Evolutionary conservation across 805 yeast genomes (phyloP).

Genomic region (Barnettozyma populi): DNA sequence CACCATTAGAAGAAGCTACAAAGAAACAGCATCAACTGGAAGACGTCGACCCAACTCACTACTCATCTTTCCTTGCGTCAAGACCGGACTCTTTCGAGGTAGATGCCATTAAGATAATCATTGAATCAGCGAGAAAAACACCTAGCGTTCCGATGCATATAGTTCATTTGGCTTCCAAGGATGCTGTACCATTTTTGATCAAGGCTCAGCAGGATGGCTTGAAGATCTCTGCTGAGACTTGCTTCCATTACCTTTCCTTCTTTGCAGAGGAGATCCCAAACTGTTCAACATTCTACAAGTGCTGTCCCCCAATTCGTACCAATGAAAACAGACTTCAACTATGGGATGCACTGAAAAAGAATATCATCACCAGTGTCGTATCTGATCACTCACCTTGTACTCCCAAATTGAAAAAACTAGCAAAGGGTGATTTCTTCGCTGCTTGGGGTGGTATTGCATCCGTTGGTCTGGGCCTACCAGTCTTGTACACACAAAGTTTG

Average conservation of each 20-base stretch:
- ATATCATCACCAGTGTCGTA: slow-evolving; percentile 75
- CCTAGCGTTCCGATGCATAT: slow-evolving; percentile 74
- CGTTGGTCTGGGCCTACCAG: slow-evolving; percentile 84
- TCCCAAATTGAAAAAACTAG: slow-evolving; percentile 78
- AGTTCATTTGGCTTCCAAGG: slow-evolving; percentile 83
- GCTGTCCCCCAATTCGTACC: slow-evolving; percentile 91
- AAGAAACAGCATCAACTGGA: slow-evolving; percentile 35
- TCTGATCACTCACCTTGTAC: slow-evolving; percentile 97
- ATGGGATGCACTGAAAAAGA: slow-evolving; percentile 71
- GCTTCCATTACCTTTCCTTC: slow-evolving; percentile 84
- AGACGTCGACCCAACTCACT: slow-evolving; percentile 23
- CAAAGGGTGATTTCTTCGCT: slow-evolving; percentile 77
- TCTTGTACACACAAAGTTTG: slow-evolving; percentile 70
- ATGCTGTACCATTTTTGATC: slow-evolving; percentile 69
- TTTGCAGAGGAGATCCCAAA: slow-evolving; percentile 73
- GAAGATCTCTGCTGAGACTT: slow-evolving; percentile 83
- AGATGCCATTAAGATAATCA: slow-evolving; percentile 71
- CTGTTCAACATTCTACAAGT: slow-evolving; percentile 79
- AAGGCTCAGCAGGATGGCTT: slow-evolving; percentile 55
- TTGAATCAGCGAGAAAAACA: slow-evolving; percentile 49
- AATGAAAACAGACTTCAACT: slow-evolving; percentile 63
- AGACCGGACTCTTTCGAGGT: slow-evolving; percentile 88
- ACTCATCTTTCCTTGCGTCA: slow-evolving; percentile 42
- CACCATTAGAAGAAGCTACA: slow-evolving; percentile 42
- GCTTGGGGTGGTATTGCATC: slow-evolving; percentile 98